A percentile compares a stretch with the other conserved stretches of the same genome.
Evolutionary conservation across 495 filamentous ascomycete species (phyloP).

Genomic region (Aspergillus sparsus): DNA sequence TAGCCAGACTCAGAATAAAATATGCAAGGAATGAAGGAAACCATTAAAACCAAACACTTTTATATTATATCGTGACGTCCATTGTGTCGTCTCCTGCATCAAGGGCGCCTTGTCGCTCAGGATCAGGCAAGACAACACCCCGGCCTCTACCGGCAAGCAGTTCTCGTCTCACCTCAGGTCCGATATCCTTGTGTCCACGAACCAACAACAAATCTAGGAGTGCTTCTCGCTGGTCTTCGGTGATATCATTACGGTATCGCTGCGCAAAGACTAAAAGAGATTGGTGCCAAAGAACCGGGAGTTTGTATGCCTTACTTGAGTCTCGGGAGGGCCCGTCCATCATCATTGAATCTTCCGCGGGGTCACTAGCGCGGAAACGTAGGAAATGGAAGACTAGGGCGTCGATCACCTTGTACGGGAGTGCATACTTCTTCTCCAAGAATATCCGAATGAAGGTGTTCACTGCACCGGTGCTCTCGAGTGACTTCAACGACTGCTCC

Average conservation of each 20-base stretch:
- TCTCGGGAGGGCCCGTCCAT: constrained; percentile 39
- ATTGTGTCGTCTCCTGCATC: constrained; percentile 90
- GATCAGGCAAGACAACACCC: constrained; percentile 66
- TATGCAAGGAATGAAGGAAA: constrained; percentile 8
- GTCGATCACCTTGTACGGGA: constrained; percentile 93
- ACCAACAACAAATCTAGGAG: constrained; percentile 84
- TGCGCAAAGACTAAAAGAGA: constrained; percentile 87
- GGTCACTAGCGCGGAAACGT: constrained; percentile 68
- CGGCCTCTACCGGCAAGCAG: constrained; percentile 85
- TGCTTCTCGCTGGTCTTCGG: constrained; percentile 90
- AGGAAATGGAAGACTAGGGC: constrained; percentile 95
- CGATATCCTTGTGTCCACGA: constrained; percentile 84
- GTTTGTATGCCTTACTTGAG: constrained; percentile 54
- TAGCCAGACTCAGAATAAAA: constrained; percentile 35
- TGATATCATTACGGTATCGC: constrained; percentile 89
- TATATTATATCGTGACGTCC: constrained; percentile 54
- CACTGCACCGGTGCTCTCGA: constrained; percentile 79
- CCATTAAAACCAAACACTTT: constrained; percentile 11
- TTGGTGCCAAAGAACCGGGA: constrained; percentile 92
- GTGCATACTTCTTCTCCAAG: constrained; percentile 93
- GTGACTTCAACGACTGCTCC: constrained; percentile 71
- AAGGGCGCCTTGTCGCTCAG: constrained; percentile 53
- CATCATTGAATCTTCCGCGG: constrained; percentile 49
- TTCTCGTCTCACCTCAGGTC: constrained; percentile 89
- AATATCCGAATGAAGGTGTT: constrained; percentile 91